phyloP scores from a whole-genome alignment of 1,284 basidiomycete species.

The Puccinia brachypodii region DNA sequence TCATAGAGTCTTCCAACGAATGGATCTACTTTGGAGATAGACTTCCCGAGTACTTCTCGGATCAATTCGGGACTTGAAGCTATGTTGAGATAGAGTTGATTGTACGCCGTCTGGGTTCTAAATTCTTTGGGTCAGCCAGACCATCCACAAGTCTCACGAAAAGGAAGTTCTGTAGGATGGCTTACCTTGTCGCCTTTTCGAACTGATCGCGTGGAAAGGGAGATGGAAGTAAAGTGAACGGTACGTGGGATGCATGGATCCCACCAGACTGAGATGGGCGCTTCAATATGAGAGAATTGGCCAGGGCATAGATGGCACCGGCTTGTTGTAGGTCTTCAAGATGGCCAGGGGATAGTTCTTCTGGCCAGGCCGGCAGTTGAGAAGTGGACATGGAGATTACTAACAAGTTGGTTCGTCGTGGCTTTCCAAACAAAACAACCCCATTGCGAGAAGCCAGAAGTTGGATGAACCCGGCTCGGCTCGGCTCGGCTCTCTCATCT shows the following conservation, averaged over 20 bases:
- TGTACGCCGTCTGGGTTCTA: constrained; percentile 73
- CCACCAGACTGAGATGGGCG: constrained; percentile 65
- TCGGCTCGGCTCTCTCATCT: too few relatives aligned
- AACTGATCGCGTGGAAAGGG: constrained; percentile 79
- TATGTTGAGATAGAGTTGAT: constrained; percentile 78
- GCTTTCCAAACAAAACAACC: too few relatives aligned
- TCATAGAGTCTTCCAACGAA: constrained; percentile 84
- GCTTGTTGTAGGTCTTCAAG: neutral
- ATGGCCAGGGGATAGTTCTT: neutral
- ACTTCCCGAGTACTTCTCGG: constrained; percentile 74
- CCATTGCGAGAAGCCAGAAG: too few relatives aligned
- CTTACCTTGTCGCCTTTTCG: constrained; percentile 63
- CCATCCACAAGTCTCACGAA: neutral
- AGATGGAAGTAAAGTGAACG: constrained; percentile 80
- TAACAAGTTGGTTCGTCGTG: too few relatives aligned
- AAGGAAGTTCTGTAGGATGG: neutral
- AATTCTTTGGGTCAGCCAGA: neutral
- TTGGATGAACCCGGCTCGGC: too few relatives aligned
- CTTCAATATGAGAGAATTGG: constrained; percentile 15
- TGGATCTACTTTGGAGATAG: constrained; percentile 75
- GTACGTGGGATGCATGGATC: constrained; percentile 65
- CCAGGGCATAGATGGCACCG: constrained; percentile 7
- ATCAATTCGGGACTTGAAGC: constrained; percentile 78
- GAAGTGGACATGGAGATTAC: constrained; percentile 2
- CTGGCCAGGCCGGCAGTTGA: constrained; percentile 18